phyloP scores from a whole-genome alignment of 2,329 filamentous ascomycete species.

The Hymenoscyphus scutula region DNA sequence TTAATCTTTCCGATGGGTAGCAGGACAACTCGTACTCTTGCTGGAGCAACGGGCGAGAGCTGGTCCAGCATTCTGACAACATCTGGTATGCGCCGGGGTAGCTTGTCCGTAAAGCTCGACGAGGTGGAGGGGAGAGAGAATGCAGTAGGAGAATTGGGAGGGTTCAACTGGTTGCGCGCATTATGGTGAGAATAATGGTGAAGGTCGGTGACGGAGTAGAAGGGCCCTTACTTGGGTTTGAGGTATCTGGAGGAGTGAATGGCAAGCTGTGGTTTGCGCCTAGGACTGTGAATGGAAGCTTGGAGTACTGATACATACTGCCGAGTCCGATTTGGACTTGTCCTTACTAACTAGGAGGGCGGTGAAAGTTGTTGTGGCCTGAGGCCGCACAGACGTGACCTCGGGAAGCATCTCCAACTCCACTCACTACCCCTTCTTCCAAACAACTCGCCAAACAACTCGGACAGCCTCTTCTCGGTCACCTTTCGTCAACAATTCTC shows the following conservation, averaged over 20 bases:
- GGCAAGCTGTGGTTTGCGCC: neutral
- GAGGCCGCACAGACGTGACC: too few species aligned
- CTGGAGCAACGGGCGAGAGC: conserved; percentile 86
- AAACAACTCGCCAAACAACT: too few species aligned
- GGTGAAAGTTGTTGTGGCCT: too few species aligned
- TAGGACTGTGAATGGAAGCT: too few species aligned
- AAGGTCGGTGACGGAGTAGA: neutral
- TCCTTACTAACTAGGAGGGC: too few species aligned
- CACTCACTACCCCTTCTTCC: too few species aligned
- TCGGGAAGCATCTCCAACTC: too few species aligned
- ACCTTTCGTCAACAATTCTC: too few species aligned
- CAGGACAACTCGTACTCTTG: conserved; percentile 83
- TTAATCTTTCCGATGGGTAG: conserved; percentile 86
- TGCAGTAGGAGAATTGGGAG: neutral
- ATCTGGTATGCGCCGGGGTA: conserved; percentile 39
- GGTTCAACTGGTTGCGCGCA: neutral
- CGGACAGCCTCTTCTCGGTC: too few species aligned
- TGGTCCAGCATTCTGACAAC: conserved; percentile 79
- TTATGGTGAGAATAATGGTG: neutral
- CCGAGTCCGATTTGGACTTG: too few species aligned
- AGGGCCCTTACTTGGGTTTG: neutral
- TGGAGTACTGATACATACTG: too few species aligned
- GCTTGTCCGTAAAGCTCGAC: conserved; percentile 1
- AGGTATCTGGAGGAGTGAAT: neutral
- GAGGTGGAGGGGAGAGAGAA: neutral